phyloP scores from a whole-genome alignment of 441 rosid species.

The Jatropha multifida region DNA sequence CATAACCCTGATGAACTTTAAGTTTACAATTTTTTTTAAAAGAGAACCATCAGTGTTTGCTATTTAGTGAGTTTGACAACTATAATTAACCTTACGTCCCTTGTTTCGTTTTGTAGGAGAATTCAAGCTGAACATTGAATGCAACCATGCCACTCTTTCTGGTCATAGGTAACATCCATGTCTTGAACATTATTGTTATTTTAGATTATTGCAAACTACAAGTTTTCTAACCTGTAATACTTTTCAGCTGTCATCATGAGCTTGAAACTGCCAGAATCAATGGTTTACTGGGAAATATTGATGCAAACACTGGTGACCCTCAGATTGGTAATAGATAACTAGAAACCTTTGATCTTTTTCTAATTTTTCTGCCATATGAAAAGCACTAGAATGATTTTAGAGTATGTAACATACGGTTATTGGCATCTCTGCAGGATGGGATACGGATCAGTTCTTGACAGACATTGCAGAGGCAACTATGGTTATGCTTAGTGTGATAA shows the following conservation, averaged over 20 bases:
- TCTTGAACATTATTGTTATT: not conserved
- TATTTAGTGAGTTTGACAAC: not conserved
- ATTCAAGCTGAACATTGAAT: conserved; percentile 89
- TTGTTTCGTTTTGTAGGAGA: conserved; percentile 47
- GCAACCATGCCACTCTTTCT: conserved; percentile 96
- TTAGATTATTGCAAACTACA: not conserved
- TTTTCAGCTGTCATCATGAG: conserved; percentile 87
- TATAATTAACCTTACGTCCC: not conserved
- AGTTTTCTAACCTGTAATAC: not conserved
- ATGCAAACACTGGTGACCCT: conserved; percentile 98
- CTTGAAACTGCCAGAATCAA: conserved; percentile 94
- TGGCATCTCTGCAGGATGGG: conserved; percentile 69
- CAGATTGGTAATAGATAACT: conserved; percentile 58
- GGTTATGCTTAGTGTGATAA: conserved; percentile 89
- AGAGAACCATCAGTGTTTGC: not conserved
- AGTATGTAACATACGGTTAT: conserved; percentile 17
- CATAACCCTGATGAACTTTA: not conserved
- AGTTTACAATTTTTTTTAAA: not conserved
- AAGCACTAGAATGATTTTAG: not conserved
- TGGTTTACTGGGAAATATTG: conserved; percentile 91
- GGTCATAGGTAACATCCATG: conserved; percentile 70
- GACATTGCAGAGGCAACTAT: conserved; percentile 89
- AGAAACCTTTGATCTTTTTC: conserved; percentile 4
- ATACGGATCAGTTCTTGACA: conserved; percentile 92
- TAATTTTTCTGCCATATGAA: not conserved